These are phyloP conservation scores for Nannochloris sp. DNA, from an alignment of 139 green algal species.

Conservation along the genomic window DNA sequence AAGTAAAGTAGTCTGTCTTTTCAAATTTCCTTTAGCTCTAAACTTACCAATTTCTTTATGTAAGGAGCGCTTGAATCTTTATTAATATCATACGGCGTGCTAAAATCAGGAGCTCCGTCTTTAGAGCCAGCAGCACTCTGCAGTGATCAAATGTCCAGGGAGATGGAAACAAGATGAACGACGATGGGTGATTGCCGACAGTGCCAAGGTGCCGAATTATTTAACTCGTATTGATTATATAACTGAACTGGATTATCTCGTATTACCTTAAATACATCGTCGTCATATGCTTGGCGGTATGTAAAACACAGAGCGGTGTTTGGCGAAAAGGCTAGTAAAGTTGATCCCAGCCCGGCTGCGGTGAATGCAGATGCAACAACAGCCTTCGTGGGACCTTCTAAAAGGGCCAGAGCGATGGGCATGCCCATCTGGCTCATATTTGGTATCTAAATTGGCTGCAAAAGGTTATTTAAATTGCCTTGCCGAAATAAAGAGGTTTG, in stretches of 20 bases:
- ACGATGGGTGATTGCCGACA: not conserved
- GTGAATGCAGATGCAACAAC: slow-evolving; percentile 5
- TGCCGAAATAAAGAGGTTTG: too few species aligned
- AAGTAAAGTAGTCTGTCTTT: not conserved
- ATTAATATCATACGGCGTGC: not conserved
- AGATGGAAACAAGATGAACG: not conserved
- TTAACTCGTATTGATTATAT: not conserved
- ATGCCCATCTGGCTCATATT: not conserved
- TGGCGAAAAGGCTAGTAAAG: not conserved
- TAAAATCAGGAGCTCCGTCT: not conserved
- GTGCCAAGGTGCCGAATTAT: not conserved
- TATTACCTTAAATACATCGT: slow-evolving; percentile 24
- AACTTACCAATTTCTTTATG: not conserved
- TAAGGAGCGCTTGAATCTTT: not conserved
- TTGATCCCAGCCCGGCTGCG: not conserved
- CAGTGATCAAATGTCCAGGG: too few species aligned
- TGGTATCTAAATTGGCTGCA: too few species aligned
- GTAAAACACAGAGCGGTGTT: slow-evolving; percentile 9
- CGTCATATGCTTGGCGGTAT: slow-evolving; percentile 10
- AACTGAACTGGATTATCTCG: too few species aligned
- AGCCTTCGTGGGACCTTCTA: slow-evolving; percentile 8
- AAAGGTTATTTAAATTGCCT: too few species aligned
- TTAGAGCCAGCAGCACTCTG: not conserved
- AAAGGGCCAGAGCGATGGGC: not conserved
- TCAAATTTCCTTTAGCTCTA: not conserved